Conservation (phyloP, 2,329 filamentous ascomycete species). For the Colletotrichum sublineola region DNA sequence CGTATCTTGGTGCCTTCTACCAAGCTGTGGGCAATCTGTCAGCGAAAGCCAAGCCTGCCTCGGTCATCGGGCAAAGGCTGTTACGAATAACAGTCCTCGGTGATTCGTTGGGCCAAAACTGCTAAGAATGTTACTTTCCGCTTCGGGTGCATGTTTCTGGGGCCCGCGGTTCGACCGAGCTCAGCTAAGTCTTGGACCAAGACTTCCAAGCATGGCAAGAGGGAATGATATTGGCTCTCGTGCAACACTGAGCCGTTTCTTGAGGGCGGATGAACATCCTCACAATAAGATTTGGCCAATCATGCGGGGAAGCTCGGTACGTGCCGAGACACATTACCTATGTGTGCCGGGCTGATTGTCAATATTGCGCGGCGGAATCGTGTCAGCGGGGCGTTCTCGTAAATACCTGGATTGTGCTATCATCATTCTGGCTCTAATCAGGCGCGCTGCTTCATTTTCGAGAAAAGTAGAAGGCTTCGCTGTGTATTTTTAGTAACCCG, state of each 20-base stretch:
- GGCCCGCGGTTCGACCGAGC: not conserved
- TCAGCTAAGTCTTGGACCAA: not conserved
- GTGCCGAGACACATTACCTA: slow-evolving; percentile 4
- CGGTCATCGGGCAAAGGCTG: not conserved
- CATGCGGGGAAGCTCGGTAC: slow-evolving; percentile 7
- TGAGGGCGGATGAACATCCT: not conserved
- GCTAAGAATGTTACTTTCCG: not conserved
- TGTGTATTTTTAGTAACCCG: too few species aligned
- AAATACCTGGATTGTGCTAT: not conserved
- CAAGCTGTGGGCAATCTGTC: not conserved
- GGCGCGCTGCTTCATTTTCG: not conserved
- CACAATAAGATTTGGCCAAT: not conserved
- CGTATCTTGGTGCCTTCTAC: slow-evolving; percentile 13
- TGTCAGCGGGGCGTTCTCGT: not conserved
- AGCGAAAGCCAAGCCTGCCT: not conserved
- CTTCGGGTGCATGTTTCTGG: not conserved
- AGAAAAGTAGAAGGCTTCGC: not conserved
- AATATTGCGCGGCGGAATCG: not conserved
- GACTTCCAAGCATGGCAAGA: not conserved
- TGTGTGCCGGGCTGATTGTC: not conserved
- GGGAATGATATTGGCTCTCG: not conserved
- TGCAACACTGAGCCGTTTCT: slow-evolving; percentile 1
- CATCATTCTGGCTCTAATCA: accelerated
- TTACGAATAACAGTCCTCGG: not conserved
- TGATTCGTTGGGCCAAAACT: not conserved